phyloP scores from a whole-genome alignment of 2,329 filamentous ascomycete species.

The Apiospora malaysiana region DNA sequence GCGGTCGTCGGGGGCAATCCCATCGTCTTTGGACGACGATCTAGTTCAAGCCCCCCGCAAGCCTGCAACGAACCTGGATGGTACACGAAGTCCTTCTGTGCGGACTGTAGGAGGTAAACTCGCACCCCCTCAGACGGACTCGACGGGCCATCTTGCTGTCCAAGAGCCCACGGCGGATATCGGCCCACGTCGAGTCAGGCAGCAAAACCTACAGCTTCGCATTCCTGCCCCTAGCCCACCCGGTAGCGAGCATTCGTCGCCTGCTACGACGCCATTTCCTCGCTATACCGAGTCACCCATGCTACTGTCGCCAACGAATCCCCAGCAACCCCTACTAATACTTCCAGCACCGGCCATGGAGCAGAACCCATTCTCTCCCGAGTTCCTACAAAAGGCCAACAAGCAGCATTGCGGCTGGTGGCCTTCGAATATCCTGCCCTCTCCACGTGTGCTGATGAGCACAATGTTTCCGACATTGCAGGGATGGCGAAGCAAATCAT shows the following conservation, averaged over 20 bases:
- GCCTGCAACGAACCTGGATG: slow-evolving; percentile 40
- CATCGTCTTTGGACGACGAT: slow-evolving; percentile 43
- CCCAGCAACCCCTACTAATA: slow-evolving; percentile 57
- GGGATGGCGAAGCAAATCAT: slow-evolving; percentile 79
- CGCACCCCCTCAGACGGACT: slow-evolving; percentile 37
- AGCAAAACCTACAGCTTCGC: slow-evolving; percentile 46
- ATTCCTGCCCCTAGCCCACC: slow-evolving; percentile 51
- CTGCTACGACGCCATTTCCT: slow-evolving; percentile 69
- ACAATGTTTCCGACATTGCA: slow-evolving; percentile 88
- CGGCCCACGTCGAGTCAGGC: slow-evolving; percentile 10
- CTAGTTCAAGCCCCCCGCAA: slow-evolving; percentile 49
- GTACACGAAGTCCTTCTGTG: slow-evolving; percentile 29
- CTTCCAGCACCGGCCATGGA: slow-evolving; percentile 58
- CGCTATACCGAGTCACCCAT: slow-evolving; percentile 66
- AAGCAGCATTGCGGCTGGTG: slow-evolving; percentile 72
- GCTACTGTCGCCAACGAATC: slow-evolving; percentile 48
- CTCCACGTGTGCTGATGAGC: slow-evolving; percentile 71
- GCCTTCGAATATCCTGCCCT: slow-evolving; percentile 76
- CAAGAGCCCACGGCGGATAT: slow-evolving; percentile 23
- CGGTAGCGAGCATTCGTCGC: slow-evolving; percentile 53
- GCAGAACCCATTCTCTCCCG: slow-evolving; percentile 49
- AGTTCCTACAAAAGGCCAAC: slow-evolving; percentile 46
- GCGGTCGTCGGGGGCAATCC: slow-evolving; percentile 53
- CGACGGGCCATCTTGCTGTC: slow-evolving; percentile 28
- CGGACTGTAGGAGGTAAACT: slow-evolving; percentile 40